Conservation (phyloP, 257 asterid species). For the Henckelia pumila region DNA sequence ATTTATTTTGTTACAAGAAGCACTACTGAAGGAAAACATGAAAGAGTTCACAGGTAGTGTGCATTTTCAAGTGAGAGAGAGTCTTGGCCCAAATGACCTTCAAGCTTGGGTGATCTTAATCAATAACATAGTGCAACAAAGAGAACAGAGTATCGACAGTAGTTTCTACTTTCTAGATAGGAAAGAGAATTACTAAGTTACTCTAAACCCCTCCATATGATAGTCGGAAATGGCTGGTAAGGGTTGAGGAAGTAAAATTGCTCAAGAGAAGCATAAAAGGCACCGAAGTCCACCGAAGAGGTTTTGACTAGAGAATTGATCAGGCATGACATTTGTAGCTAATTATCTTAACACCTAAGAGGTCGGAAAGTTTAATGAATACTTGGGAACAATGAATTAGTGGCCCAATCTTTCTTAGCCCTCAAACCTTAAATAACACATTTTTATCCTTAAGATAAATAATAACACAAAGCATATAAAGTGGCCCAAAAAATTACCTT, state of each 20-base stretch:
- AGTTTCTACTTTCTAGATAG: background rate
- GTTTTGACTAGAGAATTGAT: background rate
- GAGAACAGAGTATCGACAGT: background rate
- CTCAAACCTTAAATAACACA: too few species aligned
- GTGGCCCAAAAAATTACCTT: conserved; percentile 49
- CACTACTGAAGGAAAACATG: too few species aligned
- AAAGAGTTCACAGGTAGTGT: conserved; percentile 3
- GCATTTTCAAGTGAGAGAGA: background rate
- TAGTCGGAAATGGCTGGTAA: too few species aligned
- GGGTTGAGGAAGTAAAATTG: background rate
- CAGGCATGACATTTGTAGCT: too few species aligned
- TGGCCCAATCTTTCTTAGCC: too few species aligned
- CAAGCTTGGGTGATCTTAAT: conserved; percentile 3
- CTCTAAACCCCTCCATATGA: too few species aligned
- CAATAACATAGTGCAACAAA: background rate
- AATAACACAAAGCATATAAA: conserved; percentile 22
- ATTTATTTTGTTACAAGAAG: background rate
- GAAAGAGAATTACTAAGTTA: background rate
- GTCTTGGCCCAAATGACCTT: background rate
- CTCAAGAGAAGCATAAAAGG: conserved; percentile 3
- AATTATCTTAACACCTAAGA: background rate
- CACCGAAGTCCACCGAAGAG: background rate
- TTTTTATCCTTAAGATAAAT: background rate
- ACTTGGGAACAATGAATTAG: too few species aligned
- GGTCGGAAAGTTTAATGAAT: too few species aligned